Percentiles rank a stretch among this genome's conserved stretches.
These are phyloP conservation scores for Ceratocystiopsis minuta DNA, from an alignment of 2,329 filamentous ascomycete genomes.

Conservation along the genomic window DNA sequence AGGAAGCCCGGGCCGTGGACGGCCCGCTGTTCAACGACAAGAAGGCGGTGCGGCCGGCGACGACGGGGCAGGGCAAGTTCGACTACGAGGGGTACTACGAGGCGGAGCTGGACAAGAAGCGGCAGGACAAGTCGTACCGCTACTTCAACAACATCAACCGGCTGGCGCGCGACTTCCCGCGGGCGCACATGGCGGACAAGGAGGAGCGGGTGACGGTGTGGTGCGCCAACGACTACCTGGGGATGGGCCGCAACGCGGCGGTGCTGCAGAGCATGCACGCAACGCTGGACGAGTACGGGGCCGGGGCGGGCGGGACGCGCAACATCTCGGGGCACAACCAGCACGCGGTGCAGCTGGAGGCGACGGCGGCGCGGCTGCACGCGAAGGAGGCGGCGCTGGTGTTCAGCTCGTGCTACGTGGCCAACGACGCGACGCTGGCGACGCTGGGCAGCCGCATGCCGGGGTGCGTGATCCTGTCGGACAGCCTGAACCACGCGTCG, in stretches of 20 bases:
- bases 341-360: conserved; percentile 75
- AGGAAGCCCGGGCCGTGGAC: conserved; percentile 65
- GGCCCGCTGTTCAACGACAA: conserved; percentile 32
- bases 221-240: conserved; percentile 98
- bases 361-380: conserved; percentile 69
- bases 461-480: conserved; percentile 92
- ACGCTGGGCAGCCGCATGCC: conserved; percentile 95
- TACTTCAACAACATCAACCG: conserved; percentile 99
- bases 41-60: conserved; percentile 20
- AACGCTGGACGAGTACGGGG: conserved; percentile 84
- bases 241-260: conserved; percentile 82
- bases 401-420: conserved; percentile 95
- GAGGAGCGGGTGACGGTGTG: conserved; percentile 88
- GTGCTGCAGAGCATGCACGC: conserved; percentile 88
- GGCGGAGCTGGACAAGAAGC: conserved; percentile 87
- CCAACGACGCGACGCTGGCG: conserved; percentile 90
- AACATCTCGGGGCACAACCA: conserved; percentile 98
- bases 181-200: conserved; percentile 70
- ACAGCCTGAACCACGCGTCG: conserved; percentile 92
- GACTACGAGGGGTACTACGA: conserved; percentile 85
- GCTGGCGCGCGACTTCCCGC: conserved; percentile 86
- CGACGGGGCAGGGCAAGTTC: conserved; percentile 38
- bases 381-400: conserved; percentile 83
- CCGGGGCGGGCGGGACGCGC: conserved; percentile 83
- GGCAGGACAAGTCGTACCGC: conserved; percentile 98